Base-by-base conservation (phyloP, 768 basidiomycete genomes). In the Phylloporus arenicola region DNA sequence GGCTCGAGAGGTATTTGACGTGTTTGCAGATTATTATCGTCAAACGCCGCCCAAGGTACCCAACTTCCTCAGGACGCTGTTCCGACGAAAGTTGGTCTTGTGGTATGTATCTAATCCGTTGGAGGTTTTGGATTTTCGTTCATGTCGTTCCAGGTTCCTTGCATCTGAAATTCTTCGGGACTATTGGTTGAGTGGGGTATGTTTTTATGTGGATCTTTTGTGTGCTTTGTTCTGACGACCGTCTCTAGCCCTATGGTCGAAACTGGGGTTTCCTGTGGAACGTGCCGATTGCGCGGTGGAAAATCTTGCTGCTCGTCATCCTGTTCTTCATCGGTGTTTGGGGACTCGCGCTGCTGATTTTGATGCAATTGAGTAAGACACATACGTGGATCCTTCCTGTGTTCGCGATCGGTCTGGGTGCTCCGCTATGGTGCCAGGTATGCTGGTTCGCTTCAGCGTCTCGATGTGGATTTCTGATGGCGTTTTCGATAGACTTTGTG, bases 231-330 rank as follows among this genome's bases (percentile, higher is more conserved):
- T 9, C 42, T 59, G 47, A 58, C 41, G 24, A 37, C 35, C 3
- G 24, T 11, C 27, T 52, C 19, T 55, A 88, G 84, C 90, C 88
- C 11, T 92, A 92, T 60, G 93, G 93, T 51, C 86, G 92, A 57
- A 95, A 95, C 68, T 96, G 93, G 93, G 72, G 81, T 56, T 96
- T 92, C 83, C 73, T 96, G 8, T 96, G 93, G 93, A 81, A 75
- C 57, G 85, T 86, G 11, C 76, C 80, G 9, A 84, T 96, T 49
- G 77, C 90, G 9, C 84, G 86, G 61, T 92, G 84, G 83, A 83
- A 86, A 57, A 92, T 87, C 45, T 71, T 89, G 17, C 65, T 94
- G 22, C 83, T 95, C 46, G 78, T 95, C 64, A 65, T 86, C 63
- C 57, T 75, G 22, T 96, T 96, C 81, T 96, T 96, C 70, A 69